A percentile compares a stretch with the other conserved stretches of the same genome.
Conservation (phyloP, 352 stramenopile genomes). For the Phytophthora melonis region DNA sequence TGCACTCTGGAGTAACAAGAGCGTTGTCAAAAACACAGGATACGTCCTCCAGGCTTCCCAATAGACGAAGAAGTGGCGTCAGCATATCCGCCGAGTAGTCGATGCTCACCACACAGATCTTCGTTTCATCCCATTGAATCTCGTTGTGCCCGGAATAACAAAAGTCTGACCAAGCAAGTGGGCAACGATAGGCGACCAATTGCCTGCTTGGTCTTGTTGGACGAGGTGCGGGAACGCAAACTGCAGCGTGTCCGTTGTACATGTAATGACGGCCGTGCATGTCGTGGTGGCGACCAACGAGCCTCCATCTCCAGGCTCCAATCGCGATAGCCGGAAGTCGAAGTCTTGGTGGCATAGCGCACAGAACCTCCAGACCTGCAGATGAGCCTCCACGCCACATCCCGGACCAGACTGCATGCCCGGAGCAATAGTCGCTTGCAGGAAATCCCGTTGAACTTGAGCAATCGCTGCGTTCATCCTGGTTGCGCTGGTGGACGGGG, state of each 20-base stretch:
- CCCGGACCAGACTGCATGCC: neutral
- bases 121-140: neutral
- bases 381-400: neutral
- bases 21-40: neutral
- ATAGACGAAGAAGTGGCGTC: neutral
- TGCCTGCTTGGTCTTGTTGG: neutral
- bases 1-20: neutral
- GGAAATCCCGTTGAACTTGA: neutral
- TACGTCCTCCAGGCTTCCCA: neutral
- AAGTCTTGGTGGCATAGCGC: neutral
- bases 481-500: neutral
- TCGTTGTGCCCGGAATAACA: no score
- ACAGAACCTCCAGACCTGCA: constrained; percentile 1
- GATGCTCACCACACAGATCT: neutral
- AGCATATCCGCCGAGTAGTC: neutral
- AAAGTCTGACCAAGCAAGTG: neutral
- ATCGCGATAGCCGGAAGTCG: neutral
- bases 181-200: neutral
- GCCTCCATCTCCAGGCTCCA: neutral
- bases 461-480: neutral
- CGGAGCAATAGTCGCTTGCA: neutral
- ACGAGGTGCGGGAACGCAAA: constrained; percentile 2
- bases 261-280: neutral
- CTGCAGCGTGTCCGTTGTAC: neutral
- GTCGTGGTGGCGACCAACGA: constrained; percentile 8